These are phyloP conservation scores for Francoa sonchifolia DNA, from an alignment of 441 rosid genomes.

Conservation along the genomic window DNA sequence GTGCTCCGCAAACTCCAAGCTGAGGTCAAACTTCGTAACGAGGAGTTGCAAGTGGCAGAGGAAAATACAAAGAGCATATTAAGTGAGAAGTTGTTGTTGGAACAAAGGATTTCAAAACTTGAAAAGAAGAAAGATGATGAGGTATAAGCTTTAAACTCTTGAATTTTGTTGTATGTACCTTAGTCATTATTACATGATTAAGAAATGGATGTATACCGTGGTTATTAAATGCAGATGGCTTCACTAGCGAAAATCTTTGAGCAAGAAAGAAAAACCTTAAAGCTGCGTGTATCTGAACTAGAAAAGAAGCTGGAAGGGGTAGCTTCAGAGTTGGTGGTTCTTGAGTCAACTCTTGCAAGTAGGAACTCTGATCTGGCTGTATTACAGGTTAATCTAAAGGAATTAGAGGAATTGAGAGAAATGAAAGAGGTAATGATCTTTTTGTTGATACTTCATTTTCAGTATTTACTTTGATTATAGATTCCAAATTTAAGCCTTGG, in stretches of 20 bases:
- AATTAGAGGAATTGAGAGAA: conserved; percentile 81
- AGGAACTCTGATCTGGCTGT: conserved; percentile 43
- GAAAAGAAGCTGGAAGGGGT: conserved; percentile 52
- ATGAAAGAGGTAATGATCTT: conserved; percentile 70
- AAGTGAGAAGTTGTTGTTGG: conserved; percentile 48
- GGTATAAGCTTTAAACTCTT: conserved; percentile 28
- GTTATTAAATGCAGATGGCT: conserved; percentile 33
- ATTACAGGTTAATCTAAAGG: conserved; percentile 60
- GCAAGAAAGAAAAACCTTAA: conserved; percentile 51
- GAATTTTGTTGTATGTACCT: neutral
- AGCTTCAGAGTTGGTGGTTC: conserved; percentile 33
- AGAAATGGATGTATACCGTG: neutral
- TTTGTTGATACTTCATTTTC: conserved; percentile 3
- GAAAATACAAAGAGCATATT: conserved; percentile 36
- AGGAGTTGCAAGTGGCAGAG: conserved; percentile 40
- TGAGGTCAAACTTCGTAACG: conserved; percentile 50
- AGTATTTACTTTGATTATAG: neutral
- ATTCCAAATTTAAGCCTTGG: no score
- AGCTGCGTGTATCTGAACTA: conserved; percentile 48
- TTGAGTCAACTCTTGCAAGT: conserved; percentile 42
- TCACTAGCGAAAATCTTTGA: conserved; percentile 42
- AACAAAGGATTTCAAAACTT: conserved; percentile 43
- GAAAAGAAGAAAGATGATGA: conserved; percentile 62
- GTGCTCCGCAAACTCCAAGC: conserved; percentile 44
- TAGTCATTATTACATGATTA: neutral